Percentiles rank a stretch among this genome's conserved stretches.
Evolutionary conservation across 2,329 filamentous ascomycete genomes (phyloP).

Genomic region (Xylaria sp.): DNA sequence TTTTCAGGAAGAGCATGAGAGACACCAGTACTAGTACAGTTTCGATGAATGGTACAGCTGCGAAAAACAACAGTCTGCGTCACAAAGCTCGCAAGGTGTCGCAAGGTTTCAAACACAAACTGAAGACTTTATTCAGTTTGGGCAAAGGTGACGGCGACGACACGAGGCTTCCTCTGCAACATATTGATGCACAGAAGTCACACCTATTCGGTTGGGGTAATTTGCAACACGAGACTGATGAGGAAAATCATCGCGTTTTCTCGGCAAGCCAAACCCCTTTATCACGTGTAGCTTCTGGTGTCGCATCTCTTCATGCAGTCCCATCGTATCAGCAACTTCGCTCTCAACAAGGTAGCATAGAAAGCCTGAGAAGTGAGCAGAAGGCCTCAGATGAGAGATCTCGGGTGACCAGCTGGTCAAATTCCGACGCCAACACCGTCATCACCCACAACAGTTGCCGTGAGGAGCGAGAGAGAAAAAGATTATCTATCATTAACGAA

Average conservation of each 20-base stretch:
- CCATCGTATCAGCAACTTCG: constrained; percentile 58
- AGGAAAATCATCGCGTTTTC: constrained; percentile 30
- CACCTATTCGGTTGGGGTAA: constrained; percentile 42
- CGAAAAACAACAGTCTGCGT: constrained; percentile 54
- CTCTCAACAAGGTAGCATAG: constrained; percentile 66
- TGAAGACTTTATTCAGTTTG: constrained; percentile 67
- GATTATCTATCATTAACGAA: constrained; percentile 73
- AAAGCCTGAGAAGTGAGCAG: constrained; percentile 57
- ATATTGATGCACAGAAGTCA: constrained; percentile 59
- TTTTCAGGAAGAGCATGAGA: constrained; percentile 58
- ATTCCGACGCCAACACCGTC: constrained; percentile 68
- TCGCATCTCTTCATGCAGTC: constrained; percentile 62
- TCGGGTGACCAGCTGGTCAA: constrained; percentile 78
- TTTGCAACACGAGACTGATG: constrained; percentile 29
- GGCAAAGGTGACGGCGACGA: constrained; percentile 51
- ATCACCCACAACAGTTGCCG: constrained; percentile 55
- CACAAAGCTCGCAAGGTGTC: constrained; percentile 71
- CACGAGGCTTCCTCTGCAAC: constrained; percentile 59
- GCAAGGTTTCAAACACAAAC: constrained; percentile 66
- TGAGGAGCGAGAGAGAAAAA: constrained; percentile 62
- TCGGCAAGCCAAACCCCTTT: constrained; percentile 49
- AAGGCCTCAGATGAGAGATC: constrained; percentile 63
- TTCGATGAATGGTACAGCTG: constrained; percentile 39
- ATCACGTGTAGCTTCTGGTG: constrained; percentile 58
- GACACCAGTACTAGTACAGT: constrained; percentile 58